Conservation (phyloP, 495 filamentous ascomycete genomes). For the Daldinia grandis region DNA sequence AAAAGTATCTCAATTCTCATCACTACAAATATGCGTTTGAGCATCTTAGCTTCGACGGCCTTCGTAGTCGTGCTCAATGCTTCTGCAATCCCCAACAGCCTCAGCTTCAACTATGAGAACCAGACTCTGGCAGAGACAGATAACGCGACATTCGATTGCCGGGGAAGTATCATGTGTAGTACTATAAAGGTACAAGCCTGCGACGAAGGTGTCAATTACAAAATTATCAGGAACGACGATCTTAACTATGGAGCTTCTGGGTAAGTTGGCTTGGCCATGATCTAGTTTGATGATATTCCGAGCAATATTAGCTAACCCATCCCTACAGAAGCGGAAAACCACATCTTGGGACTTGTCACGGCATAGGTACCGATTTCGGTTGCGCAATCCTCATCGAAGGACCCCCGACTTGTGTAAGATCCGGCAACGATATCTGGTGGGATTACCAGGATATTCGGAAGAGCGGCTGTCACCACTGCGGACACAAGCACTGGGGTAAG, state of each 20-base stretch:
- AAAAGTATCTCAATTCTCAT: neutral
- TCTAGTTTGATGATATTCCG: neutral
- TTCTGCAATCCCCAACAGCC: neutral
- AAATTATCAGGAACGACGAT: constrained; percentile 19
- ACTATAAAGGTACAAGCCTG: constrained; percentile 17
- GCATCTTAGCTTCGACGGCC: neutral
- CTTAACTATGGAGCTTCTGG: constrained; percentile 21
- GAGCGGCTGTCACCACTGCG: constrained; percentile 27
- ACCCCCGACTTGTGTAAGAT: neutral
- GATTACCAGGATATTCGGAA: constrained; percentile 33
- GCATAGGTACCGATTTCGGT: constrained; percentile 26
- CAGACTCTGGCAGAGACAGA: neutral
- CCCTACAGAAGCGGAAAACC: constrained; percentile 22
- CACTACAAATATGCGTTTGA: constrained; percentile 20
- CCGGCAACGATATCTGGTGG: constrained; percentile 36
- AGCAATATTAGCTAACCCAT: neutral
- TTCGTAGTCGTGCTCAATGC: neutral
- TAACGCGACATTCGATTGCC: constrained; percentile 11
- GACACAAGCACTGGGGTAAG: constrained; percentile 20
- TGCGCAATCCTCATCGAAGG: constrained; percentile 30
- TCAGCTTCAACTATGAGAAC: neutral
- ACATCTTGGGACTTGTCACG: constrained; percentile 22
- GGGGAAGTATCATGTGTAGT: constrained; percentile 32
- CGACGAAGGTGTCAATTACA: constrained; percentile 13
- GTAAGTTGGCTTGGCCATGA: constrained; percentile 2